Base-by-base conservation (phyloP, 257 asterid species). In the Gentiana dahurica region DNA sequence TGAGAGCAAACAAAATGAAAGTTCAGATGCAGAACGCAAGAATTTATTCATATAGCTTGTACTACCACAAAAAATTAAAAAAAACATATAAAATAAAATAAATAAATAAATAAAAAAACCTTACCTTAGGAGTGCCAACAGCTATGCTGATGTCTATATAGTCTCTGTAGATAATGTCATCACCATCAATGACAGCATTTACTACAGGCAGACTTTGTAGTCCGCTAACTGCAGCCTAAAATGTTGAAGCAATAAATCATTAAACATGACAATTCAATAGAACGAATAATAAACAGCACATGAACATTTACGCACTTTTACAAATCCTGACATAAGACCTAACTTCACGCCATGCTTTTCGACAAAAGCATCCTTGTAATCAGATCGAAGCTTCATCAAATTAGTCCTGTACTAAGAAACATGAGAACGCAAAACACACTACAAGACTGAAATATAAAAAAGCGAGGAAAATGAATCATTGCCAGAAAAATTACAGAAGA, bases 321-420 rank as follows among this genome's bases (percentile, higher is more conserved):
- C 94, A 72, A 92, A 88, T 49, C 97, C 97, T 3, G 97, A 92
- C 99, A 83, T 88, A 15, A 92, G 76, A 15, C 99, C 99, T 59
- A 88, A 79, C 72, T 92, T 92, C 74, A 85, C 99, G 35, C 99
- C 99, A 67, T 92, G 99, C 73, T 92, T 92, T 75, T 88, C 97
- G 68, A 69, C 74, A 73, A 85, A 92, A 46, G 95, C 76, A 67
- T 92, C 97, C 77, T 88, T 92, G 87, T 88, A 92, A 62, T 92
- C 97, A 38, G 95, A 85, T 52, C 95, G 89, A 60, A 92, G 95
- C 72, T 92, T 83, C 99, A 88, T 92, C 77, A 92, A 75, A 72
- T 92, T 92, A 24, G 95, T 92, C 98, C 98, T 92, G 89, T 57
- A 65, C 51, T 35, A 55, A 60, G 48, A 49, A 60, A 38, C 63